These are phyloP conservation scores for Fusarium metavorans DNA, from an alignment of 2,329 filamentous ascomycete genomes.

Conservation along the genomic window DNA sequence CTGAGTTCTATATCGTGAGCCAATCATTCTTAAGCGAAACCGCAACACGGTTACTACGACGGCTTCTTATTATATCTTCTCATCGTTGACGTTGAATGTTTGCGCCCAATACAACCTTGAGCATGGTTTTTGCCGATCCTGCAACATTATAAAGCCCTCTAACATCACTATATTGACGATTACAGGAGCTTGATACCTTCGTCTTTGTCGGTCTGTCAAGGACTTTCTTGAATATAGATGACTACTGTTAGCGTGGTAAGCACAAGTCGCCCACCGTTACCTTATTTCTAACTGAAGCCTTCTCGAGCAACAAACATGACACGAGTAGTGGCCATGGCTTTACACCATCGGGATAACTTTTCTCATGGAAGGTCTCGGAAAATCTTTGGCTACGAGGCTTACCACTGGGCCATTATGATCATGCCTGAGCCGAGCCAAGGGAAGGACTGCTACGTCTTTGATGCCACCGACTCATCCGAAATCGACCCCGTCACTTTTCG, in stretches of 20 bases:
- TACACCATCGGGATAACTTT: conserved; percentile 45
- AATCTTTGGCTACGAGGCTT: conserved; percentile 46
- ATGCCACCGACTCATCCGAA: conserved; percentile 47
- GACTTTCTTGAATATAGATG: not conserved
- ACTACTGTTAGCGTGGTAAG: not conserved
- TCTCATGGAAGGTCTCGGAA: conserved; percentile 41
- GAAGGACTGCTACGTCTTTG: conserved; percentile 35
- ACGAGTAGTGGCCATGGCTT: conserved; percentile 39
- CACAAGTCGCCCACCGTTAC: conserved; percentile 1
- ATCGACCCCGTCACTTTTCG: conserved; percentile 48
- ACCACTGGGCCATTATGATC: conserved; percentile 48
- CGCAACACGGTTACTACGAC: not conserved
- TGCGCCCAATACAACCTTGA: not conserved
- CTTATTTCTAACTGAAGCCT: not conserved
- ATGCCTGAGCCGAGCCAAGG: conserved; percentile 33
- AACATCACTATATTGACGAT: no score
- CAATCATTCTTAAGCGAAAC: not conserved
- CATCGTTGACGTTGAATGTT: no score
- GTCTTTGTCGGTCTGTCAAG: not conserved
- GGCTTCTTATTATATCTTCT: not conserved
- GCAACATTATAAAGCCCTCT: not conserved
- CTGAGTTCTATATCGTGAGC: not conserved
- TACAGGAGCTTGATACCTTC: not conserved
- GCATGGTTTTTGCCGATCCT: no score
- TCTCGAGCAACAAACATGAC: conserved; percentile 13